phyloP scores from a whole-genome alignment of 441 rosid species.

The Pelargonium myrrhifolium region DNA sequence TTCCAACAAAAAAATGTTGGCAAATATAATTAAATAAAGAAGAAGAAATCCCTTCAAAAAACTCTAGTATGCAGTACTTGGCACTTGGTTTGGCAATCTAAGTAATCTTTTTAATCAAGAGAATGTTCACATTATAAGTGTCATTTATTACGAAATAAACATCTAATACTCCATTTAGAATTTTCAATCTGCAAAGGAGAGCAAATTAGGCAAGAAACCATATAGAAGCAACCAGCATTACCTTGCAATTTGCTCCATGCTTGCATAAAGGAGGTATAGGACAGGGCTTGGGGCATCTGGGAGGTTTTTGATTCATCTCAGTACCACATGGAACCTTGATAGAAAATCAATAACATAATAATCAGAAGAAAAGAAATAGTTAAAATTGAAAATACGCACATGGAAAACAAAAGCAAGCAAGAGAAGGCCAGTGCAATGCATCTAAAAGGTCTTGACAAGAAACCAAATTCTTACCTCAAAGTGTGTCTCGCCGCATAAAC shows the following conservation, averaged over 20 bases:
- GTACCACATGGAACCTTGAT: conserved; percentile 89
- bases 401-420: neutral
- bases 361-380: neutral
- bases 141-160: neutral
- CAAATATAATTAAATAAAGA: neutral
- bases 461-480: conserved; percentile 56
- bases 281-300: conserved; percentile 74
- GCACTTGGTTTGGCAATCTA: neutral
- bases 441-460: neutral
- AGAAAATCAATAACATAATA: conserved; percentile 14
- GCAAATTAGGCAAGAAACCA: neutral
- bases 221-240: conserved; percentile 21
- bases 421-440: neutral
- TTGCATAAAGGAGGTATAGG: conserved; percentile 53
- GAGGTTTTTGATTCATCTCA: conserved; percentile 83
- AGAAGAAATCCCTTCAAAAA: neutral
- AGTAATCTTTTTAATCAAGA: neutral
- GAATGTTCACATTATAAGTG: neutral
- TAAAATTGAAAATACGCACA: conserved; percentile 9
- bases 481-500: conserved; percentile 70
- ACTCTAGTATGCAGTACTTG: no score
- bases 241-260: conserved; percentile 65
- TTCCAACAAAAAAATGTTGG: neutral
- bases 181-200: neutral
- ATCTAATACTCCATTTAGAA: neutral